These are phyloP conservation scores for Moesziomyces antarcticus DNA, from an alignment of 1,284 basidiomycete genomes.

Conservation along the genomic window DNA sequence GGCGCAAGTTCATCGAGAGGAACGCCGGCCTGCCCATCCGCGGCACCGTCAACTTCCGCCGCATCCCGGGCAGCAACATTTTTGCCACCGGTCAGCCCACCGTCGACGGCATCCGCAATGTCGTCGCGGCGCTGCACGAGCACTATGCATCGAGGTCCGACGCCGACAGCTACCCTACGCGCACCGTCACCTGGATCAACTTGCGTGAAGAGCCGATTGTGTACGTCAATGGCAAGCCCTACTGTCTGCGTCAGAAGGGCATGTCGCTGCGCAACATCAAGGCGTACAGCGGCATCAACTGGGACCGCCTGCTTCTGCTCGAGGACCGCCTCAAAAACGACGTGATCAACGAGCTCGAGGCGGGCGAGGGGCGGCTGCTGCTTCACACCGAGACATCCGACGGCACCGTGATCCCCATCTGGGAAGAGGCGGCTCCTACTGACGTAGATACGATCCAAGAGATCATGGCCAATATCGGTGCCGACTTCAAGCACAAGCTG, in stretches of 20 bases:
- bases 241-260: constrained; percentile 69
- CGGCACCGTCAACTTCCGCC: constrained; percentile 94
- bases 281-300: constrained; percentile 65
- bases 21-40: constrained; percentile 71
- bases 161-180: constrained; percentile 18
- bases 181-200: constrained; percentile 85
- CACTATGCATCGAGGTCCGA: constrained; percentile 42
- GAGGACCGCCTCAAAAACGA: constrained; percentile 93
- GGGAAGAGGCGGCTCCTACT: constrained; percentile 86
- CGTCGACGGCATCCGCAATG: constrained; percentile 85
- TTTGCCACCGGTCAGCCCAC: constrained; percentile 81
- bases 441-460: constrained; percentile 88
- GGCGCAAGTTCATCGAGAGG: constrained; percentile 60
- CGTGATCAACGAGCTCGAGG: constrained; percentile 81
- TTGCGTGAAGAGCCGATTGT: constrained; percentile 89
- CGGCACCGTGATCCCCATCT: constrained; percentile 90
- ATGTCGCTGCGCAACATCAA: constrained; percentile 64
- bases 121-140: constrained; percentile 72
- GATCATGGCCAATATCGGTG: constrained; percentile 75
- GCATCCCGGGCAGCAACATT: constrained; percentile 83
- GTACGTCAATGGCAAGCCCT: constrained; percentile 83
- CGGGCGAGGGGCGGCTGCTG: constrained; percentile 86
- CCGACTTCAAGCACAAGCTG: constrained; percentile 68
- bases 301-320: constrained; percentile 59
- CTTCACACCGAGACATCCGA: constrained; percentile 90